These are phyloP conservation scores for Tarenaya hassleriana DNA, from an alignment of 345 rosid species.

Conservation along the genomic window DNA sequence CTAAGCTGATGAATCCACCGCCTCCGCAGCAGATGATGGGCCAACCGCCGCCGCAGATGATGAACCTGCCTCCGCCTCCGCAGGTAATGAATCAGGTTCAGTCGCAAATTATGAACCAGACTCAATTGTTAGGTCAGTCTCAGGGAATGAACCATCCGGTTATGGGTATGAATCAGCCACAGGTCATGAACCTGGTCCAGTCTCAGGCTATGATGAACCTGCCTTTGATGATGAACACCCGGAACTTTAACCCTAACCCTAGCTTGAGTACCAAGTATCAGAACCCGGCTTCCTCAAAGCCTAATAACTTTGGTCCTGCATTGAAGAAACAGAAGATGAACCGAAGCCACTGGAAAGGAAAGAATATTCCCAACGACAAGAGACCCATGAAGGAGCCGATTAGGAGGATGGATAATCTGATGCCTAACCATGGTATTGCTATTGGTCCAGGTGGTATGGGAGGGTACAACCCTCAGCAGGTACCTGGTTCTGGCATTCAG, in stretches of 20 bases:
- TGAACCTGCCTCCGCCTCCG: conserved; percentile 32
- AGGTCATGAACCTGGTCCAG: conserved; percentile 21
- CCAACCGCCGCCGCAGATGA: conserved; percentile 31
- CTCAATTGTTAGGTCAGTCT: conserved; percentile 38
- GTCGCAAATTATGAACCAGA: conserved; percentile 37
- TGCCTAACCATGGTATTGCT: conserved; percentile 27
- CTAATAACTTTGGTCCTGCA: conserved; percentile 22
- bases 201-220: conserved; percentile 39
- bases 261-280: conserved; percentile 36
- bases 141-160: conserved; percentile 31
- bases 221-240: conserved; percentile 42
- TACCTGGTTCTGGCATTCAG: conserved; percentile 19
- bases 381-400: conserved; percentile 29
- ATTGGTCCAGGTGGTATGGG: conserved; percentile 18
- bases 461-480: conserved; percentile 57
- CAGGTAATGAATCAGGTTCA: conserved; percentile 42
- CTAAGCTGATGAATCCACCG: conserved; percentile 45
- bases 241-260: conserved; percentile 37
- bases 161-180: conserved; percentile 34
- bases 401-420: conserved; percentile 40
- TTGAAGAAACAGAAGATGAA: conserved; percentile 24
- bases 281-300: conserved; percentile 27
- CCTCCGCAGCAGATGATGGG: conserved; percentile 39
- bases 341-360: conserved; percentile 71
- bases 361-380: conserved; percentile 40